These are phyloP conservation scores for Coelastrella sp. DNA, from an alignment of 139 green algal genomes.

Conservation along the genomic window DNA sequence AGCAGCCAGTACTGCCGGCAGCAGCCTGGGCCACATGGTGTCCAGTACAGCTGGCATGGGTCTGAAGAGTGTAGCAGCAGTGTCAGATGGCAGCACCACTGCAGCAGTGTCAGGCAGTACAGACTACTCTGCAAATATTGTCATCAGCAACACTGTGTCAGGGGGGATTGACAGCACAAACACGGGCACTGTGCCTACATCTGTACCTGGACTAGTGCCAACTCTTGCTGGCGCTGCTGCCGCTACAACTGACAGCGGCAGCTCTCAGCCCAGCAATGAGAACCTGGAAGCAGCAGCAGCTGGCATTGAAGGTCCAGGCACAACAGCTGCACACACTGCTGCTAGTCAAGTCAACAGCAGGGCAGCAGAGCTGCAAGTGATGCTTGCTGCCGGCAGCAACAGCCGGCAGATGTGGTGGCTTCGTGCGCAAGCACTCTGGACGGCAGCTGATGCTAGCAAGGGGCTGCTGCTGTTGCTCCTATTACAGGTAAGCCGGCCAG, in stretches of 20 bases:
- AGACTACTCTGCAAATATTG: too few relatives aligned
- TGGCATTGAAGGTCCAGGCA: not conserved
- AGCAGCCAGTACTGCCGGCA: not conserved
- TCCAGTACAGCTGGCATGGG: too few relatives aligned
- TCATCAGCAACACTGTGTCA: not conserved
- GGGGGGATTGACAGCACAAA: not conserved
- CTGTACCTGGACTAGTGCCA: too few relatives aligned
- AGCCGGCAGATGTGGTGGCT: not conserved
- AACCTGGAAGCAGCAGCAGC: not conserved
- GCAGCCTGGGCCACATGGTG: not conserved
- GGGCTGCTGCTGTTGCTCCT: conserved; percentile 45
- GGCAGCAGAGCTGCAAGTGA: conserved; percentile 26
- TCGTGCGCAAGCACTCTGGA: not conserved
- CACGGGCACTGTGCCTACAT: too few relatives aligned
- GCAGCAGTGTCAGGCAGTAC: too few relatives aligned
- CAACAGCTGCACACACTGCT: not conserved
- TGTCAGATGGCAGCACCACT: too few relatives aligned
- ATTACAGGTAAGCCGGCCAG: not conserved
- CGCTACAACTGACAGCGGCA: not conserved
- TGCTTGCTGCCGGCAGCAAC: not conserved
- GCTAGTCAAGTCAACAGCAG: not conserved
- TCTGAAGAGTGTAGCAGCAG: too few relatives aligned
- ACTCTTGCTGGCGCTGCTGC: not conserved
- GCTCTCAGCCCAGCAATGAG: not conserved
- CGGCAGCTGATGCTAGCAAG: not conserved